Evolutionary conservation across 2,329 filamentous ascomycete species (phyloP).

Genomic region (Blastomyces gilchristii): DNA sequence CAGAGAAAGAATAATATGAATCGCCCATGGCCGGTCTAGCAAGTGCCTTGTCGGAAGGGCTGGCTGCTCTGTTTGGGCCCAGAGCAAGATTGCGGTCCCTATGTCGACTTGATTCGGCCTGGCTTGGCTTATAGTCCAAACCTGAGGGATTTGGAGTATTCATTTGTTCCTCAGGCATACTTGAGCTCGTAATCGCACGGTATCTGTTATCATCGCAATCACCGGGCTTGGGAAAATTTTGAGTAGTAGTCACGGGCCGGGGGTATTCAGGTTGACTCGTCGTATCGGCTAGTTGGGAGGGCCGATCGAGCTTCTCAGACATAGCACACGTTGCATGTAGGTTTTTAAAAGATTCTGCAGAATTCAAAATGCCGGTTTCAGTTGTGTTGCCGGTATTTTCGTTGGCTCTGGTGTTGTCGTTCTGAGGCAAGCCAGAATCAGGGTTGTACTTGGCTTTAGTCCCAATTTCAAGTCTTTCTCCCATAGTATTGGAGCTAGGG

Average conservation of each 20-base stretch:
- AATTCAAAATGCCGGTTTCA: background rate
- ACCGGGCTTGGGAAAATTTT: background rate
- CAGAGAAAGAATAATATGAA: background rate
- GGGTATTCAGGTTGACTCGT: background rate
- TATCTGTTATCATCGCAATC: background rate
- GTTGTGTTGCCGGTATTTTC: background rate
- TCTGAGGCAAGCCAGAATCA: background rate
- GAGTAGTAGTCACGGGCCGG: background rate
- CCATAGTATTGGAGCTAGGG: background rate
- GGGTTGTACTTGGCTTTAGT: background rate
- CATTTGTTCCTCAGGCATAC: background rate
- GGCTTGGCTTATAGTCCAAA: background rate
- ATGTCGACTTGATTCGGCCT: background rate
- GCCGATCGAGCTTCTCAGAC: background rate
- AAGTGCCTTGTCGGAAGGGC: constrained; percentile 33
- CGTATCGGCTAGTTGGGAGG: background rate
- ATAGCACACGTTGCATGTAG: no score
- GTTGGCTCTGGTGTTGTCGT: background rate
- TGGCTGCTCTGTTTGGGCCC: constrained; percentile 20
- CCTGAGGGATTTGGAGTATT: background rate
- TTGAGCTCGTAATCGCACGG: background rate
- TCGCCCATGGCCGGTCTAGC: constrained; percentile 19
- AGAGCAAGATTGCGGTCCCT: background rate
- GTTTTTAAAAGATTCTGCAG: background rate
- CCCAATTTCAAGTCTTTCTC: background rate